These are phyloP conservation scores for Rhododendron ferrugineum DNA, from an alignment of 148 eudicot species.

Conservation along the genomic window DNA sequence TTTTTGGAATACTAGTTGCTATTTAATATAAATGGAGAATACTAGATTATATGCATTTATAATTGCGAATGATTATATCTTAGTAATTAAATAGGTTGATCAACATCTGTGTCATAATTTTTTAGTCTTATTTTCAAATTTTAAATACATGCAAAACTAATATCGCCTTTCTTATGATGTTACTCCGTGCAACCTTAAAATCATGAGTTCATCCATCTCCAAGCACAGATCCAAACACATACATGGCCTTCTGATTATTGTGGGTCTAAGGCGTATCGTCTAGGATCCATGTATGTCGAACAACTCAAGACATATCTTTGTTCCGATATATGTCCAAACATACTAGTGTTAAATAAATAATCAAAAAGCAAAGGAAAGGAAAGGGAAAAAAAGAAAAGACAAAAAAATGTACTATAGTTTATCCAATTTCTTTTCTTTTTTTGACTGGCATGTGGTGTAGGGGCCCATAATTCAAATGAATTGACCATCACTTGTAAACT, in stretches of 20 bases:
- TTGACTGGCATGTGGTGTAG: background rate
- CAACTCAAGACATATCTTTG: background rate
- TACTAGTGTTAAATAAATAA: background rate
- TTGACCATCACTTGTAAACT: background rate
- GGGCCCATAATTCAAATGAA: background rate
- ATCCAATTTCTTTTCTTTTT: background rate
- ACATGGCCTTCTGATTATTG: background rate
- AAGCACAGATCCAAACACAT: no score
- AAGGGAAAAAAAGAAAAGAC: background rate
- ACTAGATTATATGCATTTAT: no score
- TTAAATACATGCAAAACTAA: no score
- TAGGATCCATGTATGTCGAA: background rate
- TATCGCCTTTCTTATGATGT: no score
- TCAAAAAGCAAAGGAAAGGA: background rate
- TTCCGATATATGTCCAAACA: background rate
- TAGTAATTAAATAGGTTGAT: background rate
- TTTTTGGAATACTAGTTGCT: background rate
- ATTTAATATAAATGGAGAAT: no score
- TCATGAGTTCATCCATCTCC: no score
- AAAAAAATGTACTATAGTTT: background rate
- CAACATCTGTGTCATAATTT: background rate
- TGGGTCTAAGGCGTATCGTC: background rate
- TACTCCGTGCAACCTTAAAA: no score
- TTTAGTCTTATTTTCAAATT: background rate
- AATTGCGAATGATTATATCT: no score